Evolutionary conservation across 2,329 filamentous ascomycete genomes (phyloP).

Genomic region (Rhynchosporium secalis): DNA sequence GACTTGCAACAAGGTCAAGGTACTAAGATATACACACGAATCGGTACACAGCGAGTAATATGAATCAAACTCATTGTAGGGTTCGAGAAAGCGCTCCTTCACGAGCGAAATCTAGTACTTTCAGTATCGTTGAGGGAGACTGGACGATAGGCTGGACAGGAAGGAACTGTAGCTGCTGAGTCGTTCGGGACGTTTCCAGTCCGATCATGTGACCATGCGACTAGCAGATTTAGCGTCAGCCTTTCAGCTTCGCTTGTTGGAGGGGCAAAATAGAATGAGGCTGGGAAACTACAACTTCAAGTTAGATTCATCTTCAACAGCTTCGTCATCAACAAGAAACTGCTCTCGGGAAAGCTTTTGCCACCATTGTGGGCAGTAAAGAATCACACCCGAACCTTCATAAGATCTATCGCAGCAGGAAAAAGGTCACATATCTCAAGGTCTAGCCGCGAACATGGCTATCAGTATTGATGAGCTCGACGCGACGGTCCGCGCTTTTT

Average conservation of each 20-base stretch:
- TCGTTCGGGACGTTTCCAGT: not conserved
- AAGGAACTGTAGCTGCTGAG: too few relatives aligned
- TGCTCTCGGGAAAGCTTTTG: constrained; percentile 21
- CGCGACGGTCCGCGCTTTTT: constrained; percentile 93
- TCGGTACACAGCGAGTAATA: too few relatives aligned
- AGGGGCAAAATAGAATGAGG: constrained; percentile 26
- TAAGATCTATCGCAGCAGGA: constrained; percentile 29
- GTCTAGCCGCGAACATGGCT: constrained; percentile 54
- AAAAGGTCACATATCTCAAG: constrained; percentile 30
- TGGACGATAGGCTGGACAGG: too few relatives aligned
- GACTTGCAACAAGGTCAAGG: too few relatives aligned
- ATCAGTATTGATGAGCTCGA: constrained; percentile 91
- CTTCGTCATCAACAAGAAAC: constrained; percentile 26
- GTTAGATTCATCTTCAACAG: constrained; percentile 25
- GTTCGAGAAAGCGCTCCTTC: too few relatives aligned
- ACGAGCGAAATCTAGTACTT: not conserved
- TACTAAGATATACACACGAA: too few relatives aligned
- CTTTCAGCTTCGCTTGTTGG: constrained; percentile 12
- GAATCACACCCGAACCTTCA: constrained; percentile 23
- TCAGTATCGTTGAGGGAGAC: too few relatives aligned
- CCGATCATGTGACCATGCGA: constrained; percentile 6
- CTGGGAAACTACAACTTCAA: constrained; percentile 24
- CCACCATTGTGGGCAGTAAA: constrained; percentile 35
- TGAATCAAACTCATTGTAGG: too few relatives aligned
- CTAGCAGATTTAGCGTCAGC: not conserved